These are phyloP conservation scores for Neopestalotiopsis clavispora DNA, from an alignment of 2,329 filamentous ascomycete species.

Conservation along the genomic window DNA sequence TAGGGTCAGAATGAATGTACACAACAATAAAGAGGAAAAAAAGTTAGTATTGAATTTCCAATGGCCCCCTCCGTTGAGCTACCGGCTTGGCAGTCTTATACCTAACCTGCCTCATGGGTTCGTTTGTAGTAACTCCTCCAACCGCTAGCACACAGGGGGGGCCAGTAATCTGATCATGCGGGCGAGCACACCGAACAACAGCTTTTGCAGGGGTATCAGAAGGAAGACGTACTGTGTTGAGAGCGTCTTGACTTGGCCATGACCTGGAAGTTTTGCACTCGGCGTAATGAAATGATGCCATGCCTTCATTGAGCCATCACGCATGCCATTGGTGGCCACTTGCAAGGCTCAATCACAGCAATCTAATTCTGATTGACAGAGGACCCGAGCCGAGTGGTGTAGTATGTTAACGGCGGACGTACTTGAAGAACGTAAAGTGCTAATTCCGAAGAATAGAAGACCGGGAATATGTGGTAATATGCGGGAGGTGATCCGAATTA, in stretches of 20 bases:
- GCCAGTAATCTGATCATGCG: background rate
- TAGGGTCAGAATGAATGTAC: background rate
- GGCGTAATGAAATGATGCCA: background rate
- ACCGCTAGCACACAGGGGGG: background rate
- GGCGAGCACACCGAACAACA: background rate
- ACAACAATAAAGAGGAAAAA: background rate
- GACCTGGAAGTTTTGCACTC: background rate
- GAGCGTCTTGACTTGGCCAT: background rate
- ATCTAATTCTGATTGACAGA: background rate
- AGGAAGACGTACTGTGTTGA: background rate
- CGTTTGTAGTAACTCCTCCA: background rate
- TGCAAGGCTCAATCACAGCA: background rate
- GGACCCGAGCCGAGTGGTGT: background rate
- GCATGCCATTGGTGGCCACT: background rate
- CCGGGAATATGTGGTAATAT: too few relatives aligned
- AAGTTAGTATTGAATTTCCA: background rate
- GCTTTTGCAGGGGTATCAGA: background rate
- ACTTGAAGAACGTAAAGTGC: too few relatives aligned
- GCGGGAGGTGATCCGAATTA: too few relatives aligned
- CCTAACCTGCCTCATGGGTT: background rate
- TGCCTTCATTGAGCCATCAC: background rate
- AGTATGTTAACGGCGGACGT: too few relatives aligned
- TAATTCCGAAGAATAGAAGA: too few relatives aligned
- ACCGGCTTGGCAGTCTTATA: background rate
- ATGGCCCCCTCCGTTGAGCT: background rate